phyloP scores from a whole-genome alignment of 1,284 basidiomycete genomes.

The Agroathelia rolfsii region DNA sequence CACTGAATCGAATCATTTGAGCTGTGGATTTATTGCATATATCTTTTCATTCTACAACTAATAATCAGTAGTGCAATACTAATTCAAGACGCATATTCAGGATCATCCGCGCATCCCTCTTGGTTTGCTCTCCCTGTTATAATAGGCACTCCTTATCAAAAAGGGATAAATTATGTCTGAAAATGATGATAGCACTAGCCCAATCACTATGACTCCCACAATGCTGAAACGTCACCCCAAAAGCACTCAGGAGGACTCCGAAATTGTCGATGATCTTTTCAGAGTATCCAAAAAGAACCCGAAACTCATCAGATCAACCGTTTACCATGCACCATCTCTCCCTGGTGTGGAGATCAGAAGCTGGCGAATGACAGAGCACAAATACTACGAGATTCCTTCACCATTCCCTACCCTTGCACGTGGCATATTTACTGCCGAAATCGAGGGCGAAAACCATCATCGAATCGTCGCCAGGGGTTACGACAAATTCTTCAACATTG shows the following conservation, averaged over 20 bases:
- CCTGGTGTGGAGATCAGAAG: constrained; percentile 51
- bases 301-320: constrained; percentile 49
- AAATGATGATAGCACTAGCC: too few relatives aligned
- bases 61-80: too few relatives aligned
- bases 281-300: constrained; percentile 39
- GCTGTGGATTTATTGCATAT: too few relatives aligned
- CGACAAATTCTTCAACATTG: constrained; percentile 99
- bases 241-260: constrained; percentile 34
- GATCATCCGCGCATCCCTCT: too few relatives aligned
- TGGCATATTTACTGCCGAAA: constrained; percentile 65
- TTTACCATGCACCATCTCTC: constrained; percentile 45
- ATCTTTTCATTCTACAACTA: too few relatives aligned
- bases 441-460: constrained; percentile 31
- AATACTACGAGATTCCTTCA: constrained; percentile 81
- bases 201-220: too few relatives aligned
- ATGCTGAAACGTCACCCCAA: too few relatives aligned
- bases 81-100: too few relatives aligned
- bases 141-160: too few relatives aligned
- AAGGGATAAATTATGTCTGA: too few relatives aligned
- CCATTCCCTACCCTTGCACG: constrained; percentile 88
- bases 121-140: too few relatives aligned
- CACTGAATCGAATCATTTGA: too few relatives aligned
- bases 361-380: constrained; percentile 96
- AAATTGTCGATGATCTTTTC: constrained; percentile 44
- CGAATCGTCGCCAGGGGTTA: constrained; percentile 88